phyloP scores from a whole-genome alignment of 768 basidiomycete genomes.

The Pisolithus marmoratus region DNA sequence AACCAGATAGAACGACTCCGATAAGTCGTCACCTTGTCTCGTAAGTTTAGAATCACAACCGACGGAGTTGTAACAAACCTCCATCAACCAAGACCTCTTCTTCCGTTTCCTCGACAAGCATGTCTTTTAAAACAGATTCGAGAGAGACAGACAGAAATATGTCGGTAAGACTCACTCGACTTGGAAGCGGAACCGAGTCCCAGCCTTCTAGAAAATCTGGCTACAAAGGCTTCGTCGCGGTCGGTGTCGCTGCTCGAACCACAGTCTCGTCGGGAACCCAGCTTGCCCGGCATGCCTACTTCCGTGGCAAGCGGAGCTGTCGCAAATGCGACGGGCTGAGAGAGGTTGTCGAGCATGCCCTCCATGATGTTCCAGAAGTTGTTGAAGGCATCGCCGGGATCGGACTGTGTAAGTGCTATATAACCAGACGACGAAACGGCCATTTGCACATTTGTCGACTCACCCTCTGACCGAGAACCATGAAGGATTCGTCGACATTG shows the following conservation, averaged over 20 bases:
- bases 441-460: conserved; percentile 7
- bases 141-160: not conserved
- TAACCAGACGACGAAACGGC: not conserved
- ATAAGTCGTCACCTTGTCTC: conserved; percentile 54
- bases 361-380: conserved; percentile 88
- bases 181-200: conserved; percentile 19
- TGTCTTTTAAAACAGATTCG: conserved; percentile 14
- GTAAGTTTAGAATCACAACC: not conserved
- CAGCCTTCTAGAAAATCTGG: conserved; percentile 46
- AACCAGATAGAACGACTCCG: conserved; percentile 76
- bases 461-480: conserved; percentile 79
- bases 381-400: conserved; percentile 83
- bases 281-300: conserved; percentile 17
- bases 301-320: conserved; percentile 64
- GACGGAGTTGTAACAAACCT: conserved; percentile 36
- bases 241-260: conserved; percentile 65
- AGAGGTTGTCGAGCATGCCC: conserved; percentile 80
- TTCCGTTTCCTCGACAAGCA: conserved; percentile 43
- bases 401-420: conserved; percentile 47
- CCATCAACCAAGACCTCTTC: conserved; percentile 59
- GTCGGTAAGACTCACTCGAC: conserved; percentile 13
- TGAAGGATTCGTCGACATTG: conserved; percentile 82
- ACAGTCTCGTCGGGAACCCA: conserved; percentile 38
- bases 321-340: conserved; percentile 74
- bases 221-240: conserved; percentile 56